Conservation (phyloP, 2,329 filamentous ascomycete species). For the Diaporthe sp. region DNA sequence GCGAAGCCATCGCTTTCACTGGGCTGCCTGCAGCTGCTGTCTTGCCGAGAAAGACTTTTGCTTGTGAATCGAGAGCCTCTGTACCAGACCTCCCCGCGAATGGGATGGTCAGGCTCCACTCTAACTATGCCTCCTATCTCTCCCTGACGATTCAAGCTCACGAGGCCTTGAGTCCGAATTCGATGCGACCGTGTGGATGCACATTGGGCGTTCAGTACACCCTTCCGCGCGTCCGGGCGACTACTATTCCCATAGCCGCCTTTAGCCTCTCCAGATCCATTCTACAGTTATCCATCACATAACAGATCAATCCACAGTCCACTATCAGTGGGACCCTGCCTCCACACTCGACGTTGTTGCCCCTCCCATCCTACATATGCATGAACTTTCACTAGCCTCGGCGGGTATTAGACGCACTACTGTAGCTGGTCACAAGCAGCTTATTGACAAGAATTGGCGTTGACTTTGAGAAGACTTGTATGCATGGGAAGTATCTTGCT, state of each 20-base stretch:
- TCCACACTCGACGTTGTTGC: slow-evolving; percentile 13
- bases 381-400: slow-evolving; percentile 44
- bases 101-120: neutral
- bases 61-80: neutral
- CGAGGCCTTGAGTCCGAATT: neutral
- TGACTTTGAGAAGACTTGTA: neutral
- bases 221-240: neutral
- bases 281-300: neutral
- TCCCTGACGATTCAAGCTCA: neutral
- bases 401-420: slow-evolving; percentile 45
- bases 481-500: slow-evolving; percentile 12
- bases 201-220: neutral
- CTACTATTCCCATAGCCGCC: neutral
- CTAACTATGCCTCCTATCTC: neutral
- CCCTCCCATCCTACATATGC: slow-evolving; percentile 38
- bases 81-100: neutral
- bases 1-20: slow-evolving; percentile 35
- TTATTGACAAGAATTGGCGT: neutral
- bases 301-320: slow-evolving; percentile 8
- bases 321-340: slow-evolving; percentile 28
- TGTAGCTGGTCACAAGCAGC: slow-evolving; percentile 31
- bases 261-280: neutral
- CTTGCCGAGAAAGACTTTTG: slow-evolving; percentile 24
- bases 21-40: slow-evolving; percentile 22
- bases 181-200: neutral